Evolutionary conservation across 2,329 filamentous ascomycete genomes (phyloP), one percentile per base, ranked within the genome.

Genomic region (Phoma sp.): DNA sequence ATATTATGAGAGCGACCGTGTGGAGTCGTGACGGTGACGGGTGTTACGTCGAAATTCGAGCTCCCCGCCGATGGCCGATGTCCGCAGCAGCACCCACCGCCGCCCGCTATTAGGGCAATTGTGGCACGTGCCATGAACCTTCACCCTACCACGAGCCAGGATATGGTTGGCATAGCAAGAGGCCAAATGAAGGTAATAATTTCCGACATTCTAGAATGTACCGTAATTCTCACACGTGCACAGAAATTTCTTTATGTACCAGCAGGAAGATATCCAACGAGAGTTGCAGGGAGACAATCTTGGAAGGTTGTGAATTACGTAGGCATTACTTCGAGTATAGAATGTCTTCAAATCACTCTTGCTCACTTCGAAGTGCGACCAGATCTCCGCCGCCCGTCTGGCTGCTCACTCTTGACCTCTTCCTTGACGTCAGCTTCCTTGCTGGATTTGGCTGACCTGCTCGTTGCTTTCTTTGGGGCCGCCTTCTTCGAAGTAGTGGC

Each of bases 1-100:
- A 47, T n/a, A 52, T 52, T 39, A 39, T 13, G 29, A 35, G 47
- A 47, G 53, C 47, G 47, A 44, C 47, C 33, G 53, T 51, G 33
- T 40, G 22, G 33, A 51, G 52, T 46, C 38, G 46, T 49, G 38
- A 48, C 55, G 51, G 46, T 49, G 38, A 48, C 55, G 51, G 57
- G 60, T 58, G 51, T 62, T 50, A 65, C 60, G 60, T 60, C 61
- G 60, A 69, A 69, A 59, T 70, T 70, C 64, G 37, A 42, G 40
- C 40, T 42, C 40, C 40, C 40, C 40, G 40, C 40, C 27, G 27
- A 66, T 60, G 32, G 9, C 32, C 32, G 27, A 29, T 29, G 60
- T 62, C 60, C 57, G 54, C 59, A 59, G 52, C 64, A 66, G 60
- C 63, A 60, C 64, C 62, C 58, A 59, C 58, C 23, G 10, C 14